Percentiles rank a stretch among this genome's conserved stretches.
phyloP scores from a whole-genome alignment of 192 early-diverging fungal genomes.

The Coemansia sp. region DNA sequence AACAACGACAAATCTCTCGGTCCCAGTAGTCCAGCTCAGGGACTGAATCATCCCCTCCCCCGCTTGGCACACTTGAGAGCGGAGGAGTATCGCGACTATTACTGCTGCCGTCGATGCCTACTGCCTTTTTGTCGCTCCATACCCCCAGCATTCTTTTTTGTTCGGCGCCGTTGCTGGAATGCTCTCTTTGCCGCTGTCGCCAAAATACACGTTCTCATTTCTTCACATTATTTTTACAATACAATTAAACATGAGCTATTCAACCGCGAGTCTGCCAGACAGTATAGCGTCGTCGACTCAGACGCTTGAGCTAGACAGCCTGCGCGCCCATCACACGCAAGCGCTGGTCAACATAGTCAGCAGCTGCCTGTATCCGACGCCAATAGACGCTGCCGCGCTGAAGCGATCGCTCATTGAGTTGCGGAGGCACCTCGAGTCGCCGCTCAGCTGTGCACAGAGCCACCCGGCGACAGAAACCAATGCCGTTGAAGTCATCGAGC shows the following conservation, averaged over 20 bases:
- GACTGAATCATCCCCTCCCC: too few species aligned
- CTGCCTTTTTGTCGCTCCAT: too few species aligned
- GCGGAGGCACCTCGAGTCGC: constrained; percentile 46
- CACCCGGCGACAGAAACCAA: constrained; percentile 45
- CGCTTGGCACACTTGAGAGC: too few species aligned
- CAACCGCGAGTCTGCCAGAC: constrained; percentile 5
- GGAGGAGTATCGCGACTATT: too few species aligned
- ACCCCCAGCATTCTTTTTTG: constrained; percentile 6
- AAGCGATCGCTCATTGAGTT: constrained; percentile 19
- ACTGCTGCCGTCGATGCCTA: too few species aligned
- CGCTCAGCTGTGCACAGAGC: constrained; percentile 14
- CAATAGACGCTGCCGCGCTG: constrained; percentile 15
- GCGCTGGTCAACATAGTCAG: constrained; percentile 39
- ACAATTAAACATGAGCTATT: constrained; percentile 10
- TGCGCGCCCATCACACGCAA: constrained; percentile 40
- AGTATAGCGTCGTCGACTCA: constrained; percentile 20
- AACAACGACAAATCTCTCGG: too few species aligned
- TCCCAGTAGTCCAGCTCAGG: too few species aligned
- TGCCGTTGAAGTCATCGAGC: constrained; percentile 32
- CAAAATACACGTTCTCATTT: background rate
- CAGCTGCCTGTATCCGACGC: constrained; percentile 20
- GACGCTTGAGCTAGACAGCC: constrained; percentile 30
- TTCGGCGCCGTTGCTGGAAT: too few species aligned
- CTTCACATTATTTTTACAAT: background rate
- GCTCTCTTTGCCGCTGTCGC: background rate